phyloP scores from a whole-genome alignment of 805 yeast genomes.

The Danielia oregonensis region DNA sequence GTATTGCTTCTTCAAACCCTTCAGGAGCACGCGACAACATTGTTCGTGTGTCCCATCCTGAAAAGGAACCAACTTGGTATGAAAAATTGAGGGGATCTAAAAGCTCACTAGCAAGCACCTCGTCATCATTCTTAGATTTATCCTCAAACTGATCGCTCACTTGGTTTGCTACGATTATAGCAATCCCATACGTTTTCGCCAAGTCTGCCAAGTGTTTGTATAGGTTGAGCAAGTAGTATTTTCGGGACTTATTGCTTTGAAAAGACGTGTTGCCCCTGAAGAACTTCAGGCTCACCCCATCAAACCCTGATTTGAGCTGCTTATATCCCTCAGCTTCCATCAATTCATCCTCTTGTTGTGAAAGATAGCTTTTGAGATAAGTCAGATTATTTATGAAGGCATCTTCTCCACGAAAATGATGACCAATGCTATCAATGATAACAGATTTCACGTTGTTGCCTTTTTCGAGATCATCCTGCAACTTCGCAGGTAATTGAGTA shows the following conservation, averaged over 20 bases:
- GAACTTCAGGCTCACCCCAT: constrained; percentile 22
- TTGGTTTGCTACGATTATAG: constrained; percentile 75
- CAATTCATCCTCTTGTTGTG: constrained; percentile 12
- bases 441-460: constrained; percentile 46
- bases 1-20: too few relatives aligned
- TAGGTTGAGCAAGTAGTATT: constrained; percentile 38
- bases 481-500: constrained; percentile 63
- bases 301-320: constrained; percentile 20
- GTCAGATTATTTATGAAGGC: constrained; percentile 20
- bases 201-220: constrained; percentile 47
- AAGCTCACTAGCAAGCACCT: constrained; percentile 13
- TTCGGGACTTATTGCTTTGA: constrained; percentile 34
- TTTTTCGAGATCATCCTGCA: constrained; percentile 15
- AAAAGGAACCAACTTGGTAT: constrained; percentile 66
- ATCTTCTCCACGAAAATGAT: constrained; percentile 65
- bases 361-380: constrained; percentile 8
- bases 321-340: constrained; percentile 4
- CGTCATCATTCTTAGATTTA: constrained; percentile 21
- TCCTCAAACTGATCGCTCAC: constrained; percentile 53
- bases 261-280: constrained; percentile 10
- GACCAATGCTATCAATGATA: constrained; percentile 79
- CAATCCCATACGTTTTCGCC: constrained; percentile 46
- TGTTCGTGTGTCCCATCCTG: constrained; percentile 61
- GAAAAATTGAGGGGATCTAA: constrained; percentile 44
- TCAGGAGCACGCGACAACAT: too few relatives aligned